Evolutionary conservation across 306 rosid species (phyloP).

Genomic region (Hylodesmum podocarpum): DNA sequence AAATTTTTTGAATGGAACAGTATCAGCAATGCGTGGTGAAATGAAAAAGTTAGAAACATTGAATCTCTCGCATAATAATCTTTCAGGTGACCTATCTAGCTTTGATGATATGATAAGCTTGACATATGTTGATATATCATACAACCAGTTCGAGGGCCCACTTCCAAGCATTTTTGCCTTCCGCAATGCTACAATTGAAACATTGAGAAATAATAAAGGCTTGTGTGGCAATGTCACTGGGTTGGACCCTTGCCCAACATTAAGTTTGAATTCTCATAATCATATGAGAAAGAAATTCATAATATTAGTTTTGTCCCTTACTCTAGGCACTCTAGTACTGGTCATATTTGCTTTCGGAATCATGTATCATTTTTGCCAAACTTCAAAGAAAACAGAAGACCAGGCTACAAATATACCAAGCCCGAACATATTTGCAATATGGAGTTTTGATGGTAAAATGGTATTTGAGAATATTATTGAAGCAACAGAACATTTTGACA

Average conservation of each 20-base stretch:
- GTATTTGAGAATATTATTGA: not conserved
- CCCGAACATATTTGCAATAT: not conserved
- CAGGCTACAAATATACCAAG: not conserved
- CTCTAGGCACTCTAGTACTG: not conserved
- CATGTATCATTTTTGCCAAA: not conserved
- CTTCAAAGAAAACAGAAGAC: not conserved
- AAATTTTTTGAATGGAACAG: not conserved
- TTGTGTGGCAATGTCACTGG: not conserved
- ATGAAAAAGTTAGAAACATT: conserved; percentile 15
- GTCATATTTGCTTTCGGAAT: not conserved
- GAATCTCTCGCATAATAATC: not conserved
- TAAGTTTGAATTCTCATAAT: not conserved
- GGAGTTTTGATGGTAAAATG: conserved; percentile 1
- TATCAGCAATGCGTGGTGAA: conserved; percentile 29
- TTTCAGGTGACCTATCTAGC: not conserved
- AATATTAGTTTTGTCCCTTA: not conserved
- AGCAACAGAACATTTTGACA: not conserved
- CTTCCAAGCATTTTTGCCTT: not conserved
- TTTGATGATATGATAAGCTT: not conserved
- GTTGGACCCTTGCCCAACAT: not conserved
- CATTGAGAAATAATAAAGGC: not conserved
- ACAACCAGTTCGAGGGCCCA: not conserved
- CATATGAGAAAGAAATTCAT: not conserved
- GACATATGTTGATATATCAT: not conserved
- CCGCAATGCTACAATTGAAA: not conserved